Conservation (phyloP, 306 rosid species). For the Cucumis melo region DNA sequence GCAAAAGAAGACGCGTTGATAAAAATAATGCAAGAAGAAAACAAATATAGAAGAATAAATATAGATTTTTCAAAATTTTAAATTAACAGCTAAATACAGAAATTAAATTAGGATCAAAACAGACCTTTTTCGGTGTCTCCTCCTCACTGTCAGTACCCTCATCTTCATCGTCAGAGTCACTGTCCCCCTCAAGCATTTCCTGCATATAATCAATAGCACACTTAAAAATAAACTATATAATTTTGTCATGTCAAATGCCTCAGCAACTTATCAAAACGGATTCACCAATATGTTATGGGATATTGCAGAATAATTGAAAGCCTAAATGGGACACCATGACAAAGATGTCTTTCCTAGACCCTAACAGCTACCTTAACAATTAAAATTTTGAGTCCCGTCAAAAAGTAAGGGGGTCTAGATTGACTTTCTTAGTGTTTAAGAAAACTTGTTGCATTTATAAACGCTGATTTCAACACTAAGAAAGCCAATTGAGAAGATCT, state of each 20-base stretch:
- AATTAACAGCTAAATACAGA: not conserved
- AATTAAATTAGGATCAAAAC: not conserved
- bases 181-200: conserved; percentile 28
- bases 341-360: not conserved
- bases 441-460: too few species aligned
- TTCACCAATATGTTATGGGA: not conserved
- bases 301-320: too few species aligned
- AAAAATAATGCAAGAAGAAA: not conserved
- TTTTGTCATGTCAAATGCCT: not conserved
- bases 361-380: not conserved
- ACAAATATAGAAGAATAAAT: not conserved
- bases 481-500: too few species aligned
- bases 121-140: conserved; percentile 58
- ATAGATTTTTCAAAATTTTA: not conserved
- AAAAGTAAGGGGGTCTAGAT: too few species aligned
- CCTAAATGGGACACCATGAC: too few species aligned
- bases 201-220: not conserved
- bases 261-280: not conserved
- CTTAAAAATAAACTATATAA: not conserved
- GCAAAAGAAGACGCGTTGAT: too few species aligned
- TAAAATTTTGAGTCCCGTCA: not conserved
- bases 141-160: conserved; percentile 19
- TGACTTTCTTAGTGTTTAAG: too few species aligned
- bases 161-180: conserved; percentile 21
- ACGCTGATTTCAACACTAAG: too few species aligned